Conservation (phyloP, 441 rosid genomes). For the Omphalea diandra region DNA sequence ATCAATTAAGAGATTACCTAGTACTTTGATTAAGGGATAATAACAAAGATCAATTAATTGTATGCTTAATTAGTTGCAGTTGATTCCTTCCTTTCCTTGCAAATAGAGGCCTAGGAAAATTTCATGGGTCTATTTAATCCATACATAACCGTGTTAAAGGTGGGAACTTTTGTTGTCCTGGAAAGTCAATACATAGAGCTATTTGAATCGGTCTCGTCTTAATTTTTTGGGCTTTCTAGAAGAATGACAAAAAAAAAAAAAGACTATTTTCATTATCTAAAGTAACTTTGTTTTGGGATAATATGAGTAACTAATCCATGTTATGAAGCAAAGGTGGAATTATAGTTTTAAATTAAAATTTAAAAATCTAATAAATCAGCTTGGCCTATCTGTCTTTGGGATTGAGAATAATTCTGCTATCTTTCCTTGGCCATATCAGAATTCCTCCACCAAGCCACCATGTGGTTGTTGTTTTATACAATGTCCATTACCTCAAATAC, state of each 20-base stretch:
- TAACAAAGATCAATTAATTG: neutral
- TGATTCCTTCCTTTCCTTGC: too few relatives aligned
- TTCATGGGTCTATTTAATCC: constrained; percentile 6
- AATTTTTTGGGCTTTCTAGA: neutral
- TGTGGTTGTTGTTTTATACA: constrained; percentile 13
- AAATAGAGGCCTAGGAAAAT: neutral
- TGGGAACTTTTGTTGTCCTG: constrained; percentile 14
- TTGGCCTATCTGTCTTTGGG: neutral
- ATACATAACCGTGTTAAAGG: constrained; percentile 4
- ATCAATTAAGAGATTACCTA: neutral
- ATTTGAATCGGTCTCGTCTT: constrained; percentile 20
- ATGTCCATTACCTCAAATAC: neutral
- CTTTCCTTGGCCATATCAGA: neutral
- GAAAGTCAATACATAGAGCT: constrained; percentile 25
- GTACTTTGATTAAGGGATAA: neutral
- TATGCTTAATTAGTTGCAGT: too few relatives aligned
- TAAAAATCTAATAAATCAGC: too few relatives aligned
- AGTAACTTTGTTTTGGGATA: too few relatives aligned
- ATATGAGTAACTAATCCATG: too few relatives aligned
- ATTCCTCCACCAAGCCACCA: neutral
- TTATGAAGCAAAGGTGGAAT: too few relatives aligned
- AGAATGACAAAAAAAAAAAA: neutral
- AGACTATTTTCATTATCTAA: neutral
- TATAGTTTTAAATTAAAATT: too few relatives aligned
- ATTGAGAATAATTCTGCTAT: neutral